These are phyloP conservation scores for Pseudogymnoascus sp. DNA, from an alignment of 2,329 filamentous ascomycete genomes.

Conservation along the genomic window DNA sequence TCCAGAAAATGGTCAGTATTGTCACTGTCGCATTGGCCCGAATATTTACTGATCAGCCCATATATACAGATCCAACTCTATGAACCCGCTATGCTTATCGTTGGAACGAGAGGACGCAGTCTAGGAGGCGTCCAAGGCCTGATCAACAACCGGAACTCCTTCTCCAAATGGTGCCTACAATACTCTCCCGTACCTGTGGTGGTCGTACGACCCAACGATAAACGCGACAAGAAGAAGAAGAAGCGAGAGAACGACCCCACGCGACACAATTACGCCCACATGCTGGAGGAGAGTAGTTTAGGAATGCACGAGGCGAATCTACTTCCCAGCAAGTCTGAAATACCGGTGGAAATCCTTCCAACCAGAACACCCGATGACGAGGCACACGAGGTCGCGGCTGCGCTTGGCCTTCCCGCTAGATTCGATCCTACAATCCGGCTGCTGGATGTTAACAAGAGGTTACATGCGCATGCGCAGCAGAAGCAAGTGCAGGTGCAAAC, in stretches of 20 bases:
- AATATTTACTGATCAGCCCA: conserved; percentile 4
- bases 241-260: conserved; percentile 58
- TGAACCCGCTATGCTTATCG: conserved; percentile 63
- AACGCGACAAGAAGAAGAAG: conserved; percentile 62
- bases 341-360: conserved; percentile 15
- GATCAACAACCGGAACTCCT: conserved; percentile 51
- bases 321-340: conserved; percentile 16
- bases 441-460: conserved; percentile 30
- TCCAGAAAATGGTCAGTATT: conserved; percentile 59
- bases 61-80: conserved; percentile 57
- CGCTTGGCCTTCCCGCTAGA: conserved; percentile 51
- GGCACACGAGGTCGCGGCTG: conserved; percentile 55
- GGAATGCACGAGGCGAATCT: conserved; percentile 26
- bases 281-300: conserved; percentile 50
- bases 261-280: conserved; percentile 55
- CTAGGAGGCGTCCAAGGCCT: conserved; percentile 63
- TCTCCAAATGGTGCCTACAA: conserved; percentile 68
- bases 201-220: conserved; percentile 61
- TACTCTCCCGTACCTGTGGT: conserved; percentile 68
- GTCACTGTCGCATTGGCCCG: not conserved
- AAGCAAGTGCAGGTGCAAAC: not conserved
- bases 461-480: conserved; percentile 6
- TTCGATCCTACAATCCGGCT: conserved; percentile 59
- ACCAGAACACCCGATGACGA: conserved; percentile 45
- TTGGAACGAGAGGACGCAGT: conserved; percentile 61